These are phyloP conservation scores for Pholiota molesta DNA, from an alignment of 768 basidiomycete species.

Conservation along the genomic window DNA sequence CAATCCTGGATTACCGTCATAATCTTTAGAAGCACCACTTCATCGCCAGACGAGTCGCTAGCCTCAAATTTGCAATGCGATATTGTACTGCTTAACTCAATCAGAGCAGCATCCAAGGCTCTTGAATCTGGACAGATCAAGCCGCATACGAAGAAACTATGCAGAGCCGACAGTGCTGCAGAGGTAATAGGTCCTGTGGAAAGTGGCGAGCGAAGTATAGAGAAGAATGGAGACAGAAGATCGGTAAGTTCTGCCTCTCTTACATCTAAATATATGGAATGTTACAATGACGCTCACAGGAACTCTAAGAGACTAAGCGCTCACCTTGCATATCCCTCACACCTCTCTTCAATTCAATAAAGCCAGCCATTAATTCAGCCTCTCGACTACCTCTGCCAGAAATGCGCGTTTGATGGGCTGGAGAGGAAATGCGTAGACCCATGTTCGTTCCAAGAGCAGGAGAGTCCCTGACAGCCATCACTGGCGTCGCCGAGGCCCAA, in stretches of 20 bases:
- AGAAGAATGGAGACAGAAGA: slow-evolving; percentile 86
- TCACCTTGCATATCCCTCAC: slow-evolving; percentile 71
- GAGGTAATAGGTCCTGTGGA: slow-evolving; percentile 98
- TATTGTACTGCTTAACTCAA: slow-evolving; percentile 85
- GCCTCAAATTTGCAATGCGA: slow-evolving; percentile 98
- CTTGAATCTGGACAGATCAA: slow-evolving; percentile 63
- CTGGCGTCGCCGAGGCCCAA: slow-evolving; percentile 81
- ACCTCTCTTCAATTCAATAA: slow-evolving; percentile 80
- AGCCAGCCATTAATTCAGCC: slow-evolving; percentile 87
- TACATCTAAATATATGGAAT: slow-evolving; percentile 50
- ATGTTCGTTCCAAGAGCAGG: slow-evolving; percentile 73
- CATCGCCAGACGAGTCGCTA: slow-evolving; percentile 96
- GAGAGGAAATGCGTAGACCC: slow-evolving; percentile 67
- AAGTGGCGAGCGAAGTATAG: slow-evolving; percentile 89
- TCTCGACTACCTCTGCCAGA: slow-evolving; percentile 64
- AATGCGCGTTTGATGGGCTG: slow-evolving; percentile 42
- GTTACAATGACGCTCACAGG: neutral
- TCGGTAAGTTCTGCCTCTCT: slow-evolving; percentile 56
- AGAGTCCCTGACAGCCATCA: slow-evolving; percentile 63
- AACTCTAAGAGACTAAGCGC: slow-evolving; percentile 20
- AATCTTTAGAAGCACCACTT: slow-evolving; percentile 91
- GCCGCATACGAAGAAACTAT: slow-evolving; percentile 83
- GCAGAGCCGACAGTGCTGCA: slow-evolving; percentile 85
- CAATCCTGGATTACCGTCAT: slow-evolving; percentile 88
- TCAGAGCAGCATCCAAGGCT: slow-evolving; percentile 66